A percentile compares a stretch with the other conserved stretches of the same genome.
phyloP scores from a whole-genome alignment of 2,329 filamentous ascomycete genomes.

The Aspergillus ustus region DNA sequence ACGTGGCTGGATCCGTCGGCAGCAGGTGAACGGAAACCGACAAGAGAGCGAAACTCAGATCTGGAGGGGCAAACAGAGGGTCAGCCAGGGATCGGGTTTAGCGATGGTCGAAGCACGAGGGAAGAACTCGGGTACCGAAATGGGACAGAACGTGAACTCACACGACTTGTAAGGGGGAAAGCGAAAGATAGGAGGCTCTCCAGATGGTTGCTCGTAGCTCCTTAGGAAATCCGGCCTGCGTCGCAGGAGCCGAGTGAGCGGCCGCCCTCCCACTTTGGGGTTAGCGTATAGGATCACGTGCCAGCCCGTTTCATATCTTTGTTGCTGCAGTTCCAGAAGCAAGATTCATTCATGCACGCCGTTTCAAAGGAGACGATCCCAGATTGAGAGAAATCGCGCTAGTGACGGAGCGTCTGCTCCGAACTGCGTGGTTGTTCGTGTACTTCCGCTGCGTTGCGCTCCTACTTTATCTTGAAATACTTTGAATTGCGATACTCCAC shows the following conservation, averaged over 20 bases:
- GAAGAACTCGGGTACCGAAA: background rate
- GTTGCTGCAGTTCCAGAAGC: background rate
- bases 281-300: constrained; percentile 28
- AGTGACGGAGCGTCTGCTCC: background rate
- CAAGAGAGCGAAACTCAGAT: constrained; percentile 20
- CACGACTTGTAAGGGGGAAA: constrained; percentile 18
- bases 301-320: background rate
- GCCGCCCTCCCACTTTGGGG: constrained; percentile 21
- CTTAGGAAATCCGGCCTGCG: constrained; percentile 23
- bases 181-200: constrained; percentile 30
- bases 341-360: background rate
- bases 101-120: background rate
- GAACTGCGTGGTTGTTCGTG: background rate
- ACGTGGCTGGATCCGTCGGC: constrained; percentile 27
- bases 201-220: constrained; percentile 21
- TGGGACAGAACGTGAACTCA: constrained; percentile 15
- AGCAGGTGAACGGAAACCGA: constrained; percentile 21
- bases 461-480: background rate
- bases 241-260: constrained; percentile 29
- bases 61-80: constrained; percentile 17
- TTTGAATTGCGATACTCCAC: background rate
- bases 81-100: constrained; percentile 17
- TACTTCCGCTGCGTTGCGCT: background rate
- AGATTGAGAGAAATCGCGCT: background rate
- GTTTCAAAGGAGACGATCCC: background rate